phyloP scores from a whole-genome alignment of 192 early-diverging fungal species.

The Backusella luteola region DNA sequence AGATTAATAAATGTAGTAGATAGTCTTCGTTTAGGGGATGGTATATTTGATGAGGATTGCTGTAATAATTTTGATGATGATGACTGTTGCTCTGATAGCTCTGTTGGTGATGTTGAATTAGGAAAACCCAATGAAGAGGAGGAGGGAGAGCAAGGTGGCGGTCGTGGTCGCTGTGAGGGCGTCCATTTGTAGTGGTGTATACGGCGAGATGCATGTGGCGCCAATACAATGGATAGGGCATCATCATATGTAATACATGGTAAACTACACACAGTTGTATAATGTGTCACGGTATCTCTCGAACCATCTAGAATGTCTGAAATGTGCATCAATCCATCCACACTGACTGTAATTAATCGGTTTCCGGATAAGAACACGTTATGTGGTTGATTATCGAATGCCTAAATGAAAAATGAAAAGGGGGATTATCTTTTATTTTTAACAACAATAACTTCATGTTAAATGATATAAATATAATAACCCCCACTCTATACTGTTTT shows the following conservation, averaged over 20 bases:
- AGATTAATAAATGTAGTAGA: constrained; percentile 11
- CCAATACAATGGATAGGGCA: constrained; percentile 16
- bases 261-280: constrained; percentile 25
- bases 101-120: neutral
- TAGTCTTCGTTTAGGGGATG: neutral
- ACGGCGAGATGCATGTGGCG: constrained; percentile 20
- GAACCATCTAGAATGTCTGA: constrained; percentile 26
- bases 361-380: constrained; percentile 29
- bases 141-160: neutral
- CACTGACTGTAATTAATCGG: constrained; percentile 28
- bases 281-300: neutral
- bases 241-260: constrained; percentile 30
- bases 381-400: constrained; percentile 37
- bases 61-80: neutral
- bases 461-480: neutral
- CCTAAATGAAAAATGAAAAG: constrained; percentile 12
- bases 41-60: neutral
- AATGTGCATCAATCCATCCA: constrained; percentile 23
- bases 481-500: neutral
- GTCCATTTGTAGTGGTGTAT: constrained; percentile 33
- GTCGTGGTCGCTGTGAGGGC: neutral
- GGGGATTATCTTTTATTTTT: neutral
- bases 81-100: neutral
- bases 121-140: neutral
- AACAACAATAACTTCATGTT: neutral